phyloP scores from a whole-genome alignment of 257 asterid species.

The Prunella vulgaris region DNA sequence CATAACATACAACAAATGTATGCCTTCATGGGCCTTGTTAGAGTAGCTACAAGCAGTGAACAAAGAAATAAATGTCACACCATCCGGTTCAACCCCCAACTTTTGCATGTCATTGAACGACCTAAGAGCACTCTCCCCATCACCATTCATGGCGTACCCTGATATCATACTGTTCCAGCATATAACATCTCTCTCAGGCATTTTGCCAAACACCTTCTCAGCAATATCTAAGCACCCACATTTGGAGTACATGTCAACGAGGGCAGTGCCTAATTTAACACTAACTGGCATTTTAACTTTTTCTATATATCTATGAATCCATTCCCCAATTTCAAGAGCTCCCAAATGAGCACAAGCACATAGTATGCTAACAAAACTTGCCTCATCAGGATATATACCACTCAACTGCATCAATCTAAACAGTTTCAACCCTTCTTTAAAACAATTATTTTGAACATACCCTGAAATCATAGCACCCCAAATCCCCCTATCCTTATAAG shows the following conservation, averaged over 20 bases:
- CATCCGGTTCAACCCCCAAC: constrained; percentile 41
- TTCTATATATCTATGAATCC: constrained; percentile 52
- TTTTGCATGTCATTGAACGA: constrained; percentile 51
- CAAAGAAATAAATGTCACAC: constrained; percentile 52
- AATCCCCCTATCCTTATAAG: constrained; percentile 53
- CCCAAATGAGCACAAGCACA: constrained; percentile 71
- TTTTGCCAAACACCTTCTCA: constrained; percentile 44
- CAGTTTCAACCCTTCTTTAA: constrained; percentile 63
- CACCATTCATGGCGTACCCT: constrained; percentile 65
- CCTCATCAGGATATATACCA: constrained; percentile 64
- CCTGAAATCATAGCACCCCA: constrained; percentile 83
- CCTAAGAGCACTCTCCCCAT: constrained; percentile 40
- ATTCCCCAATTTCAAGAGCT: constrained; percentile 55
- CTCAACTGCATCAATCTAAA: constrained; percentile 61
- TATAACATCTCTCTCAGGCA: constrained; percentile 51
- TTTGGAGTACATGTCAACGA: constrained; percentile 61
- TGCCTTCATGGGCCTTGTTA: constrained; percentile 53
- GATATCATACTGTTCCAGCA: constrained; percentile 74
- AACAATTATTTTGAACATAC: constrained; percentile 67
- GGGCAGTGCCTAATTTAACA: constrained; percentile 51
- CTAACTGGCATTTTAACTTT: constrained; percentile 27
- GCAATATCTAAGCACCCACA: constrained; percentile 63
- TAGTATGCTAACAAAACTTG: constrained; percentile 45
- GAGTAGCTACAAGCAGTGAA: constrained; percentile 68
- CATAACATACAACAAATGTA: constrained; percentile 41